Evolutionary conservation across 805 yeast genomes (phyloP).

Genomic region (Hanseniaspora valbyensis): DNA sequence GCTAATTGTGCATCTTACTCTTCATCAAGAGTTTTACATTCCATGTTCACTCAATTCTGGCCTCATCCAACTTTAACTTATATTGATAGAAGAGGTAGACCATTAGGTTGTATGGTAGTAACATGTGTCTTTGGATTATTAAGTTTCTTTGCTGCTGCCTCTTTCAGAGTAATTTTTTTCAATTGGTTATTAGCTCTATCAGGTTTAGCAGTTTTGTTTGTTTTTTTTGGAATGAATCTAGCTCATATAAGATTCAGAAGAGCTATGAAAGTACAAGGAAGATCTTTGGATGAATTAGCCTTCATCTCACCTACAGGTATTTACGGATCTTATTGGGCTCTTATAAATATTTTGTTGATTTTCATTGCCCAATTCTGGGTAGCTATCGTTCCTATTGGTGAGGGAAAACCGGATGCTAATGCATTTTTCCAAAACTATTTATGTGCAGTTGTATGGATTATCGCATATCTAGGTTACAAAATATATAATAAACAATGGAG

Average conservation of each 20-base stretch:
- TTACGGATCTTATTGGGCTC: constrained; percentile 43
- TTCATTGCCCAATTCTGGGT: constrained; percentile 56
- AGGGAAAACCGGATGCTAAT: constrained; percentile 33
- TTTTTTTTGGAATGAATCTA: constrained; percentile 50
- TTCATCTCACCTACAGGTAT: constrained; percentile 42
- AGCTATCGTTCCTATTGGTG: constrained; percentile 62
- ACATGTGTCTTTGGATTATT: constrained; percentile 48
- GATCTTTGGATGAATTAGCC: constrained; percentile 41
- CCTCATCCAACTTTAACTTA: constrained; percentile 36
- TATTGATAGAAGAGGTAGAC: constrained; percentile 51
- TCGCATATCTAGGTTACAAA: constrained; percentile 37
- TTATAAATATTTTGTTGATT: constrained; percentile 39
- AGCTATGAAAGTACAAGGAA: constrained; percentile 46
- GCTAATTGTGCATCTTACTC: constrained; percentile 70
- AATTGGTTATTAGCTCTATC: constrained; percentile 54
- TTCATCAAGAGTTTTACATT: constrained; percentile 60
- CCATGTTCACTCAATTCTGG: constrained; percentile 27
- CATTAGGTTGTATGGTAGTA: constrained; percentile 43
- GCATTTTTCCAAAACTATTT: constrained; percentile 37
- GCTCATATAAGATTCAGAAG: constrained; percentile 49
- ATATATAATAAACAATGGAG: constrained; percentile 38
- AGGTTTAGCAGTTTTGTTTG: constrained; percentile 50
- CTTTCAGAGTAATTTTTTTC: constrained; percentile 47
- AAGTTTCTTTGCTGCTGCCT: constrained; percentile 54
- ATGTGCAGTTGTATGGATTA: constrained; percentile 38